phyloP scores from a whole-genome alignment of 2,329 filamentous ascomycete genomes.

The Raffaelea ambrosiae region DNA sequence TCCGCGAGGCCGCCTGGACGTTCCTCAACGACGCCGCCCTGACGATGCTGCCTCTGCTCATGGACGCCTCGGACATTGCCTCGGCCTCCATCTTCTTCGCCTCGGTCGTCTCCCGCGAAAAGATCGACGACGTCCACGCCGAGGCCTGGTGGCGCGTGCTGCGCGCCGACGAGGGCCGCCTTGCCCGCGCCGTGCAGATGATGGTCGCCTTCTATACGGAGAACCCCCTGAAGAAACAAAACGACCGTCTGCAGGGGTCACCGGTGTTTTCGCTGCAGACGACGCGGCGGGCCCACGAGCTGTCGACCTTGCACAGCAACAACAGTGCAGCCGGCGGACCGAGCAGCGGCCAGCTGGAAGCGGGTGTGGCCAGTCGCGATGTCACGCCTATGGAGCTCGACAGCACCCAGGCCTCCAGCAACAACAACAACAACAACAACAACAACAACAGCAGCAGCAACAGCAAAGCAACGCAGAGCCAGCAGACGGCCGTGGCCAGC shows the following conservation, averaged over 20 bases:
- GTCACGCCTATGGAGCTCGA: slow-evolving; percentile 14
- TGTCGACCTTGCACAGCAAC: slow-evolving; percentile 33
- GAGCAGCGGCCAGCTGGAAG: slow-evolving; percentile 5
- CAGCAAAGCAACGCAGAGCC: slow-evolving; percentile 4
- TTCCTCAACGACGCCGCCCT: slow-evolving; percentile 88
- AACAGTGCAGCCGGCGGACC: neutral
- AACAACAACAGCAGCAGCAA: slow-evolving; percentile 1
- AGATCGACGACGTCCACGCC: slow-evolving; percentile 67
- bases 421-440: neutral
- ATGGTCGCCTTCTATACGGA: slow-evolving; percentile 63
- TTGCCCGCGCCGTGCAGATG: slow-evolving; percentile 64
- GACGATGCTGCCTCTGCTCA: slow-evolving; percentile 75
- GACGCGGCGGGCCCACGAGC: slow-evolving; percentile 38
- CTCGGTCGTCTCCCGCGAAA: slow-evolving; percentile 62
- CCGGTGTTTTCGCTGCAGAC: slow-evolving; percentile 48
- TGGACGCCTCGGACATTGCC: slow-evolving; percentile 72
- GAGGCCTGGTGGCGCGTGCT: slow-evolving; percentile 82
- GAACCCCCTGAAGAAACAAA: slow-evolving; percentile 52
- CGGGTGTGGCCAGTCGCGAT: slow-evolving; percentile 7
- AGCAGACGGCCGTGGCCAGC: neutral
- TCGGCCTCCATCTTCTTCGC: slow-evolving; percentile 82
- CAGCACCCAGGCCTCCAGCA: neutral
- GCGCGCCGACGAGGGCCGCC: slow-evolving; percentile 60
- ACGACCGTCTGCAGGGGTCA: slow-evolving; percentile 38
- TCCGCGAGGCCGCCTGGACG: slow-evolving; percentile 50